Conservation (phyloP, 2,329 filamentous ascomycete species). For the Aspergillus tamarii region DNA sequence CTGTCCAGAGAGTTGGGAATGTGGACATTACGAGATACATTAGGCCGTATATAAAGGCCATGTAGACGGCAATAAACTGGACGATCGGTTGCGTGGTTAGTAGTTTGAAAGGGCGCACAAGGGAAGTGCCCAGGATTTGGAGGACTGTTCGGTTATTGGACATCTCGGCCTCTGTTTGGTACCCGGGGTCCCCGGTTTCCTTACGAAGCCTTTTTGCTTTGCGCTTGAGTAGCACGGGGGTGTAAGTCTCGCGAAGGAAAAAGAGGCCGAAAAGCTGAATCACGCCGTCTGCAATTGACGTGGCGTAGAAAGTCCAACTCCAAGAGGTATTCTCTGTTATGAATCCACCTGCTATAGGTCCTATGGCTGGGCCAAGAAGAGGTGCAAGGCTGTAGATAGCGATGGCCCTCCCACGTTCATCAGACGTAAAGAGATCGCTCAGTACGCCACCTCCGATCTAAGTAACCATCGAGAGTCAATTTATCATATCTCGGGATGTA, state of each 20-base stretch:
- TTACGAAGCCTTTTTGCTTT: constrained; percentile 55
- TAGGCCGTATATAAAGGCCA: constrained; percentile 61
- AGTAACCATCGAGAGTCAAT: constrained; percentile 40
- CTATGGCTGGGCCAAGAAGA: constrained; percentile 66
- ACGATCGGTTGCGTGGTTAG: constrained; percentile 63
- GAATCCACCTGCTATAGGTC: constrained; percentile 67
- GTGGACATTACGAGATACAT: constrained; percentile 40
- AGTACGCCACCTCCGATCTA: constrained; percentile 41
- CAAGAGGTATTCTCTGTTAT: constrained; percentile 66
- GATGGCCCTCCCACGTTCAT: constrained; percentile 65
- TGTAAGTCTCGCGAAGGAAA: constrained; percentile 67
- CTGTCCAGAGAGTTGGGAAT: constrained; percentile 60
- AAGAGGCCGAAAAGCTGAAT: constrained; percentile 65
- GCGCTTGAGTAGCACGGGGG: constrained; percentile 59
- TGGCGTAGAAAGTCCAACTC: constrained; percentile 74
- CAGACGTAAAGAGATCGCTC: constrained; percentile 61
- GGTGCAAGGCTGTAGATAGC: constrained; percentile 65
- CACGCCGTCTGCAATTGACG: constrained; percentile 62
- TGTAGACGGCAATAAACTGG: constrained; percentile 57
- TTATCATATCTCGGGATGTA: neutral
- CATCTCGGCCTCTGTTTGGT: constrained; percentile 40
- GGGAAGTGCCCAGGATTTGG: constrained; percentile 29
- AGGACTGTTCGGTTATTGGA: neutral
- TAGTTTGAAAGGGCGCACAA: constrained; percentile 60
- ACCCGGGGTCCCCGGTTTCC: constrained; percentile 38